Evolutionary conservation across 176 grass and related monocot genomes (phyloP).

Genomic region (Aegilops longissima): DNA sequence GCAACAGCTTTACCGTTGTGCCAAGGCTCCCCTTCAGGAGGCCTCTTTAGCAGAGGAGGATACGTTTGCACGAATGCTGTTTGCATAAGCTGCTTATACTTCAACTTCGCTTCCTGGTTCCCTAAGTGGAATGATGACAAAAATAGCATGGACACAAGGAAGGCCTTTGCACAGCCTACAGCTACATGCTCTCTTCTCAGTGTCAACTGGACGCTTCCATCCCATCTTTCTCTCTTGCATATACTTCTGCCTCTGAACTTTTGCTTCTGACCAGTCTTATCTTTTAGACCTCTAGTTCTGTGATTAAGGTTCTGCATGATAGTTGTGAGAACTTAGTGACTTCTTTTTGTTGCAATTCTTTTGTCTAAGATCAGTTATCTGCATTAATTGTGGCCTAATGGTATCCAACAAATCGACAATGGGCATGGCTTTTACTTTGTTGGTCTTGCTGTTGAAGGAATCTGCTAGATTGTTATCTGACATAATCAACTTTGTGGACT

Average conservation of each 20-base stretch:
- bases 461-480: not conserved
- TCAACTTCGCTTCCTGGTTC: not conserved
- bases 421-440: not conserved
- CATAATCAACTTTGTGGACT: not conserved
- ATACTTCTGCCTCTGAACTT: not conserved
- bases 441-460: not conserved
- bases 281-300: not conserved
- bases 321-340: not conserved
- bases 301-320: not conserved
- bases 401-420: not conserved
- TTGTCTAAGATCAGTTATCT: no score
- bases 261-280: not conserved
- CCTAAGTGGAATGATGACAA: not conserved
- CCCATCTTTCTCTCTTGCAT: not conserved
- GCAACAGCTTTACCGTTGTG: no score
- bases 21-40: not conserved
- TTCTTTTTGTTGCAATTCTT: no score
- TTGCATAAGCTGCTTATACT: not conserved
- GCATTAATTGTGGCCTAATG: not conserved
- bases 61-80: not conserved
- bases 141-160: not conserved
- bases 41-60: not conserved
- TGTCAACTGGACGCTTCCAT: not conserved
- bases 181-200: not conserved
- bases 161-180: not conserved